Percentiles rank a stretch among this genome's conserved stretches.
phyloP scores from a whole-genome alignment of 164 flowering plant species.

The Dillenia suffruticosa region DNA sequence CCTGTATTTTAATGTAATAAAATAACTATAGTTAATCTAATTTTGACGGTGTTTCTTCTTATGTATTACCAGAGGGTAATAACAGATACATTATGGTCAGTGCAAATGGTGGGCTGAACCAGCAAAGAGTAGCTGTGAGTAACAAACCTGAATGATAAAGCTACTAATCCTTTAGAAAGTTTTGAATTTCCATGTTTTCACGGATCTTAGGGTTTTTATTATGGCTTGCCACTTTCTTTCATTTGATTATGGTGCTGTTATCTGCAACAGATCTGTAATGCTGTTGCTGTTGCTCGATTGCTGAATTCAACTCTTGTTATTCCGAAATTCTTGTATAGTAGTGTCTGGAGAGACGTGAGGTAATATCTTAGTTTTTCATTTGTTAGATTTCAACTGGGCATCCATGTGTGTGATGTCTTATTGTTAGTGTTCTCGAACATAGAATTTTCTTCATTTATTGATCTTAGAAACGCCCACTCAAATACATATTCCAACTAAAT shows the following conservation, averaged over 20 bases:
- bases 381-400: too few species aligned
- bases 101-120: conserved; percentile 99
- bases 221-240: conserved; percentile 5
- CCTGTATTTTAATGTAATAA: background rate
- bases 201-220: background rate
- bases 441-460: too few species aligned
- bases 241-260: conserved; percentile 4
- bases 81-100: conserved; percentile 91
- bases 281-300: conserved; percentile 83
- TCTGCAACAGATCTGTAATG: conserved; percentile 80
- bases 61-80: conserved; percentile 43
- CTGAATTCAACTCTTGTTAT: conserved; percentile 89
- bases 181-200: background rate
- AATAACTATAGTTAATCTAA: background rate
- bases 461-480: too few species aligned
- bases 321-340: conserved; percentile 85
- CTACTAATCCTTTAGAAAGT: conserved; percentile 1
- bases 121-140: conserved; percentile 98
- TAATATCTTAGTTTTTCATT: conserved; percentile 6
- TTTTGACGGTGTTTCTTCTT: conserved; percentile 6
- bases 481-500: too few species aligned
- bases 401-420: too few species aligned
- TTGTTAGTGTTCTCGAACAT: too few species aligned
- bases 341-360: conserved; percentile 95
- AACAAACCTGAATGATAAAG: conserved; percentile 1